Percentiles rank a stretch among this genome's conserved stretches.
phyloP scores from a whole-genome alignment of 208 protist genomes.

The Crithidia bombi region DNA sequence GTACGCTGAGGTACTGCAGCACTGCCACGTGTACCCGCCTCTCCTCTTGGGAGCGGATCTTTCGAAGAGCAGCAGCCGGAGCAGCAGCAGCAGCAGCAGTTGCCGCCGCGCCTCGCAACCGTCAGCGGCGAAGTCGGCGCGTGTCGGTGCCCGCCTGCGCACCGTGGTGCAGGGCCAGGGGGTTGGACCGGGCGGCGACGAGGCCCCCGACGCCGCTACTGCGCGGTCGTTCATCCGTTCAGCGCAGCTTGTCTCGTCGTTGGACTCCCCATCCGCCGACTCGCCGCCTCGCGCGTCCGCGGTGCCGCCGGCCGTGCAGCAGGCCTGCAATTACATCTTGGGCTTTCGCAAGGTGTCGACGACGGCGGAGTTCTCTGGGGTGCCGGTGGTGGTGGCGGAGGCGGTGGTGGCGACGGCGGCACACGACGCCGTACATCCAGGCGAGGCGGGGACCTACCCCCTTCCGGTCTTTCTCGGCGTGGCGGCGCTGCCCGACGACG shows the following conservation, averaged over 20 bases:
- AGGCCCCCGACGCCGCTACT: conserved; percentile 11
- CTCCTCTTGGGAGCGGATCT: conserved; percentile 19
- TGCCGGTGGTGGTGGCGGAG: conserved; percentile 52
- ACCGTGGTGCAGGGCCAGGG: conserved; percentile 15
- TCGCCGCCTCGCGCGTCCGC: neutral
- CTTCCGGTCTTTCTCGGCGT: conserved; percentile 61
- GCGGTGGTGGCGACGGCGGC: conserved; percentile 60
- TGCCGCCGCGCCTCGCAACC: neutral
- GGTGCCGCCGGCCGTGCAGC: conserved; percentile 32
- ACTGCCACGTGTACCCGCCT: conserved; percentile 30
- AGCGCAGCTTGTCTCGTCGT: conserved; percentile 32
- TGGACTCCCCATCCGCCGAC: neutral
- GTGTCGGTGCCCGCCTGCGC: conserved; percentile 23
- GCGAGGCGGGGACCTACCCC: conserved; percentile 42
- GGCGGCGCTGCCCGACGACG: conserved; percentile 21
- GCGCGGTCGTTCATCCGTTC: conserved; percentile 38
- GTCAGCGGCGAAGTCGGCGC: conserved; percentile 7
- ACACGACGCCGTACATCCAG: conserved; percentile 18
- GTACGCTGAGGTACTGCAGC: conserved; percentile 39
- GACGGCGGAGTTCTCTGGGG: conserved; percentile 24
- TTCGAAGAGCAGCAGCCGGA: neutral
- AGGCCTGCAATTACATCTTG: conserved; percentile 66
- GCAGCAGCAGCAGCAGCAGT: neutral
- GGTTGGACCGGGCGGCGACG: conserved; percentile 14
- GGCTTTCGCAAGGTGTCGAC: conserved; percentile 11